phyloP scores from a whole-genome alignment of 2,329 filamentous ascomycete species.

The Colletotrichum cordylinicola region DNA sequence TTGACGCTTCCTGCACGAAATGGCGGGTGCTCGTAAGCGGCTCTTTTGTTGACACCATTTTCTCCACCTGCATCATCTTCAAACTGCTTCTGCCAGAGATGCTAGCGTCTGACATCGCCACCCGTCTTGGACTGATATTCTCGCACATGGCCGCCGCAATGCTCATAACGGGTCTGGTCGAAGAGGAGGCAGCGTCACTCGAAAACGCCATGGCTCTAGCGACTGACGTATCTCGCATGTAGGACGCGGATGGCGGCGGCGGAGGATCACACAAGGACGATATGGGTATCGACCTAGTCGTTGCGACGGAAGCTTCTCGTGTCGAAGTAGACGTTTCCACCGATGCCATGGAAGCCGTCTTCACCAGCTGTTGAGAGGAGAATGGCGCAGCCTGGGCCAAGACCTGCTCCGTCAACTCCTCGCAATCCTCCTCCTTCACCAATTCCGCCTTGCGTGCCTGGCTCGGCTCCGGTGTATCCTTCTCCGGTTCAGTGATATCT shows the following conservation, averaged over 20 bases:
- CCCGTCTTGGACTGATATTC: neutral
- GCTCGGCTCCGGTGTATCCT: slow-evolving; percentile 48
- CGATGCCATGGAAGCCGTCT: neutral
- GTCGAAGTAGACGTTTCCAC: neutral
- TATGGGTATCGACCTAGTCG: slow-evolving; percentile 13
- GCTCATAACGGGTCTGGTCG: slow-evolving; percentile 4
- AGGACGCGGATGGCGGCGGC: neutral
- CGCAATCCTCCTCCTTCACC: slow-evolving; percentile 38
- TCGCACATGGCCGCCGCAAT: slow-evolving; percentile 11
- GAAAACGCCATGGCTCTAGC: neutral
- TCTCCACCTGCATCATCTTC: neutral
- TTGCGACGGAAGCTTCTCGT: neutral
- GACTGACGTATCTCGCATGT: neutral
- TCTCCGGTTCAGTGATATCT: slow-evolving; percentile 57
- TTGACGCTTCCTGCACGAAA: neutral
- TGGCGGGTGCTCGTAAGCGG: neutral
- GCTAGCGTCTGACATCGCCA: neutral
- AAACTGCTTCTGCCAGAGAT: neutral
- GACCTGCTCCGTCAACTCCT: slow-evolving; percentile 20
- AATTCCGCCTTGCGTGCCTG: slow-evolving; percentile 33
- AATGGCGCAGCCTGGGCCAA: slow-evolving; percentile 21
- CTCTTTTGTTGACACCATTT: neutral
- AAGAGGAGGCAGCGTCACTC: neutral
- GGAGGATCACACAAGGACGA: slow-evolving; percentile 19
- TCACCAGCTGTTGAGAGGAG: neutral